A percentile compares a stretch with the other conserved stretches of the same genome.
Conservation (phyloP, 495 filamentous ascomycete genomes). For the Penicillium egyptiacum region DNA sequence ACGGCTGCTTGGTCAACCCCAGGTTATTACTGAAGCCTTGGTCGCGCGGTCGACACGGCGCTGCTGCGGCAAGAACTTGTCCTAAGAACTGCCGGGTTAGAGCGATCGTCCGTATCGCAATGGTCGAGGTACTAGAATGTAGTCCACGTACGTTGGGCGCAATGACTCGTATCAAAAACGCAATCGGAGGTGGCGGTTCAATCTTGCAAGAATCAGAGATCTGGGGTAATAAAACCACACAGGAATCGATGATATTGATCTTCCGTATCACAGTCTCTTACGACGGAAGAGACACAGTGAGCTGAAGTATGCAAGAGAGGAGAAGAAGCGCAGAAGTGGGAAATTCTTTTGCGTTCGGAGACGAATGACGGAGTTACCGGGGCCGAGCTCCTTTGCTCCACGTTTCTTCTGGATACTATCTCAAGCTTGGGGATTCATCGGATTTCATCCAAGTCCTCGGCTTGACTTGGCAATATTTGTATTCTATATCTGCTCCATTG, state of each 20-base stretch:
- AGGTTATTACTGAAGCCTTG: conserved; percentile 1
- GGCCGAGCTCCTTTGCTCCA: conserved; percentile 34
- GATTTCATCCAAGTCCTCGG: background rate
- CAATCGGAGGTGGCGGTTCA: conserved; percentile 11
- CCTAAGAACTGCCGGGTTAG: background rate
- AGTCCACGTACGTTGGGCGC: conserved; percentile 1
- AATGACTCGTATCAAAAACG: conserved; percentile 4
- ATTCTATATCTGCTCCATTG: background rate
- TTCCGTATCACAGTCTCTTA: background rate
- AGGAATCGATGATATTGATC: background rate
- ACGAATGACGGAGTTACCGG: conserved; percentile 49
- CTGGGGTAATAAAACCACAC: background rate
- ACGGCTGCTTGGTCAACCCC: background rate
- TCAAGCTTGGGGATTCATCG: background rate
- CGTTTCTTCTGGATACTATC: conserved; percentile 9
- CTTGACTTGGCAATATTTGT: background rate
- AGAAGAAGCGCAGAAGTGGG: conserved; percentile 32
- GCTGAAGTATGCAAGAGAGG: conserved; percentile 12
- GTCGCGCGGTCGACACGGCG: background rate
- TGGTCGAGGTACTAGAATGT: background rate
- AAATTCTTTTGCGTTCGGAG: conserved; percentile 43
- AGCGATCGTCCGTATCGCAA: background rate
- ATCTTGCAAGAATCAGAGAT: background rate
- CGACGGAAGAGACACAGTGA: background rate
- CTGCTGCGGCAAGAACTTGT: background rate